These are phyloP conservation scores for Chalciporus piperatus DNA, from an alignment of 768 basidiomycete species.

Conservation along the genomic window DNA sequence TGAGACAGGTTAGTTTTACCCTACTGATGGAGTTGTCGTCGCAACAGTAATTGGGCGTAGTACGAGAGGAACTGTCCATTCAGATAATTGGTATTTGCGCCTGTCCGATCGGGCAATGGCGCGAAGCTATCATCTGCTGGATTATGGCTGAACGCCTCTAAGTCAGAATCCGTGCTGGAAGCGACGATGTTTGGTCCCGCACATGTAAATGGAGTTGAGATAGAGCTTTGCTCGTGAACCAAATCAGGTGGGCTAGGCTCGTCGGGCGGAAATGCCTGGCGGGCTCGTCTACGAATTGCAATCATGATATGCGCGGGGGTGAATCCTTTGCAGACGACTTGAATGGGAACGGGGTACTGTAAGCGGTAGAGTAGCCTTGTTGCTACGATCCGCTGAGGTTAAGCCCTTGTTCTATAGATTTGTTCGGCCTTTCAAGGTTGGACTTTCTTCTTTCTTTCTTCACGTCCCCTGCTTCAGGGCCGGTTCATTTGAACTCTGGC, in stretches of 20 bases:
- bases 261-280: slow-evolving; percentile 49
- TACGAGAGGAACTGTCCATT: slow-evolving; percentile 83
- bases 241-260: slow-evolving; percentile 53
- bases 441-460: slow-evolving; percentile 2
- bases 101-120: slow-evolving; percentile 77
- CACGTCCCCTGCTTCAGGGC: too few relatives aligned
- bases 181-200: slow-evolving; percentile 69
- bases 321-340: slow-evolving; percentile 81
- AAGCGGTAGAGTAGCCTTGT: slow-evolving; percentile 78
- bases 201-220: slow-evolving; percentile 27
- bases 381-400: slow-evolving; percentile 76
- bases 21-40: slow-evolving; percentile 74
- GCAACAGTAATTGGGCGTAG: slow-evolving; percentile 78
- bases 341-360: slow-evolving; percentile 73
- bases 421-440: slow-evolving; percentile 45
- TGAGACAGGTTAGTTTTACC: slow-evolving; percentile 87
- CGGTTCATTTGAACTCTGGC: too few relatives aligned
- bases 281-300: slow-evolving; percentile 48
- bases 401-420: slow-evolving; percentile 71
- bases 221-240: slow-evolving; percentile 67
- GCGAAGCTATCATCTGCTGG: slow-evolving; percentile 81
- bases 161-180: slow-evolving; percentile 79
- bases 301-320: slow-evolving; percentile 66
- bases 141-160: slow-evolving; percentile 86
- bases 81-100: slow-evolving; percentile 80